phyloP scores from a whole-genome alignment of 225 moss, liverwort and hornwort genomes.

The Physcomitrellopsis africana region DNA sequence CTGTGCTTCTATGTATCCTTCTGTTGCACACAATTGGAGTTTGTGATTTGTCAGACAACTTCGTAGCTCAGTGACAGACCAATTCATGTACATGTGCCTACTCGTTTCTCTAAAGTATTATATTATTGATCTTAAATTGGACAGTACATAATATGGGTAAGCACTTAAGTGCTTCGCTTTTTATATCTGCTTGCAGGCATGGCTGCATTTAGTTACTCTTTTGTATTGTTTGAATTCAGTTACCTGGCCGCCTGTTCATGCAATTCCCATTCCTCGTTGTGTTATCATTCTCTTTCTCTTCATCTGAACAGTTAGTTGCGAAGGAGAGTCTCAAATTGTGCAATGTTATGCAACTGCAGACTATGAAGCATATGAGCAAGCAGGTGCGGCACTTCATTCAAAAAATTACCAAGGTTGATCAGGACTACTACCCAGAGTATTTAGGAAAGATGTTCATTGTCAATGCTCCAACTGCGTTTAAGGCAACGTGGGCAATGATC shows the following conservation, averaged over 20 bases:
- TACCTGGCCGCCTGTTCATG: not conserved
- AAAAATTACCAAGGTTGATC: constrained; percentile 52
- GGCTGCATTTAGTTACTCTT: not conserved
- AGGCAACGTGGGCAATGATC: constrained; percentile 52
- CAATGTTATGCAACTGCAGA: constrained; percentile 35
- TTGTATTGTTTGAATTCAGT: constrained; percentile 1
- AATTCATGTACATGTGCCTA: not conserved
- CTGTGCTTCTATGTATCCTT: not conserved
- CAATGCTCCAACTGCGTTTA: constrained; percentile 54
- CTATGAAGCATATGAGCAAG: constrained; percentile 56
- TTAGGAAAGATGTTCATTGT: constrained; percentile 56
- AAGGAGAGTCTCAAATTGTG: not conserved
- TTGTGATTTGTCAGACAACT: not conserved
- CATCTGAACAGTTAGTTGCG: not conserved
- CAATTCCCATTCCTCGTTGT: not conserved
- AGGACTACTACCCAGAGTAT: constrained; percentile 57
- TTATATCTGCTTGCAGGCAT: not conserved
- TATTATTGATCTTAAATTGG: not conserved
- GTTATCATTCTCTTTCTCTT: not conserved
- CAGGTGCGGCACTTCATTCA: constrained; percentile 54
- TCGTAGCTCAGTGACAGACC: not conserved
- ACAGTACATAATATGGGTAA: constrained; percentile 2
- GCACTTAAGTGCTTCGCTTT: not conserved
- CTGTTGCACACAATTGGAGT: not conserved
- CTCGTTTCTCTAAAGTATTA: not conserved